A percentile compares a stretch with the other conserved stretches of the same genome.
These are phyloP conservation scores for Penicillium frequentans DNA, from an alignment of 2,329 filamentous ascomycete species.

Conservation along the genomic window DNA sequence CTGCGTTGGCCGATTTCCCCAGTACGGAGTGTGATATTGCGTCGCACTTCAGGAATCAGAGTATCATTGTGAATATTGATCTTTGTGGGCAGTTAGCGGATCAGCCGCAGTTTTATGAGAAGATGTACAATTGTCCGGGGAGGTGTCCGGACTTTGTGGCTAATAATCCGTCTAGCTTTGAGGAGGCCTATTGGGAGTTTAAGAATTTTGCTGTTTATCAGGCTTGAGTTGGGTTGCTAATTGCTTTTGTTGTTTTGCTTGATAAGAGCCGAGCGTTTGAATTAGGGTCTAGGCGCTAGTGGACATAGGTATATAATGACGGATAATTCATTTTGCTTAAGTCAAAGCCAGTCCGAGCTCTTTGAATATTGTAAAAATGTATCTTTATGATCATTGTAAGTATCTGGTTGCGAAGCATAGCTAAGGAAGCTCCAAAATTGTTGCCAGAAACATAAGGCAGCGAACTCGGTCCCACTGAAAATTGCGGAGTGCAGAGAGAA, in stretches of 20 bases:
- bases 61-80: slow-evolving; percentile 66
- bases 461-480: background rate
- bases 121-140: slow-evolving; percentile 45
- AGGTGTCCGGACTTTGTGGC: slow-evolving; percentile 61
- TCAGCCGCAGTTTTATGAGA: slow-evolving; percentile 30
- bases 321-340: background rate
- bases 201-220: slow-evolving; percentile 60
- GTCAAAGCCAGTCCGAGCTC: background rate
- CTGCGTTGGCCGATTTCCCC: slow-evolving; percentile 65
- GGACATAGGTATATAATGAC: background rate
- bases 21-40: slow-evolving; percentile 61
- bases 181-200: slow-evolving; percentile 66
- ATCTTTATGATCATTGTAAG: no score
- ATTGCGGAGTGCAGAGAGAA: background rate
- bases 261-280: no score
- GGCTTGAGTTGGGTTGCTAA: slow-evolving; percentile 17
- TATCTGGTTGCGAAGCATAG: background rate
- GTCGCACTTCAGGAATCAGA: slow-evolving; percentile 63
- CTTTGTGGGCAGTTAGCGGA: slow-evolving; percentile 60
- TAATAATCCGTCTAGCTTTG: slow-evolving; percentile 57
- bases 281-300: no score
- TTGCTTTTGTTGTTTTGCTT: background rate
- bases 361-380: no score
- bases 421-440: background rate
- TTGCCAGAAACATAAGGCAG: background rate